These are phyloP conservation scores for Astrephomene gubernaculifera DNA, from an alignment of 139 green algal species.

Conservation along the genomic window DNA sequence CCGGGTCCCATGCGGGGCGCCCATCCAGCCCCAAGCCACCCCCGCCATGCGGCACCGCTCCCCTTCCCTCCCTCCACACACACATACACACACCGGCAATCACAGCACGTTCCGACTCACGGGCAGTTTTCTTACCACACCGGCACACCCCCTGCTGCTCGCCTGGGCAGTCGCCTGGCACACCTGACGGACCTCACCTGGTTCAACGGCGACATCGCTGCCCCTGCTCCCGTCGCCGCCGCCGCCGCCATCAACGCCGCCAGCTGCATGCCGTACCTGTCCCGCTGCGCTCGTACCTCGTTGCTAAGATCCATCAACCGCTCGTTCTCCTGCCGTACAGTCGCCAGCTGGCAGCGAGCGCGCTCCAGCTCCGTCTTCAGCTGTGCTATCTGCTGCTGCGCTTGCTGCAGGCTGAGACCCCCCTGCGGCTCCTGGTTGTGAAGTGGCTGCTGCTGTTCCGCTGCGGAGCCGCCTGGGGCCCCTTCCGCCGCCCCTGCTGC, in stretches of 20 bases:
- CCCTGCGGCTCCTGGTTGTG: neutral
- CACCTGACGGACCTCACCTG: too few species aligned
- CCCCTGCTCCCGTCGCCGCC: neutral
- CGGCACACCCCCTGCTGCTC: too few species aligned
- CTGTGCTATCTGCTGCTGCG: conserved; percentile 25
- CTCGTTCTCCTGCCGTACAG: conserved; percentile 69
- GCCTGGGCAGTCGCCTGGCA: too few species aligned
- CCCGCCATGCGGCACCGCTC: neutral
- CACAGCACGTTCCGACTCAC: too few species aligned
- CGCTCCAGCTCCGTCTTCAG: conserved; percentile 18
- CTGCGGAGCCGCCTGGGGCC: neutral
- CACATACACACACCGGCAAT: too few species aligned
- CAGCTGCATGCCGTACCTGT: conserved; percentile 38
- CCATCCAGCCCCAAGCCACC: neutral
- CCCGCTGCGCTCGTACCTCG: conserved; percentile 64
- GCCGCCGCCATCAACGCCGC: conserved; percentile 14
- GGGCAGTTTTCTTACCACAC: too few species aligned
- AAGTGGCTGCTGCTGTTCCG: neutral
- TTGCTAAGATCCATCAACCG: conserved; percentile 83
- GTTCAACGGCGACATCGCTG: neutral
- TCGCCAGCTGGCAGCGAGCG: neutral
- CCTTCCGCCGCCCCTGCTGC: neutral
- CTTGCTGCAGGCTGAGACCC: neutral
- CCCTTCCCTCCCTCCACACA: too few species aligned
- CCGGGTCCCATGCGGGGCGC: neutral